Evolutionary conservation across 2,329 filamentous ascomycete genomes (phyloP), one percentile per base, ranked within the genome.

Genomic region (Epichloe gansuensis): DNA sequence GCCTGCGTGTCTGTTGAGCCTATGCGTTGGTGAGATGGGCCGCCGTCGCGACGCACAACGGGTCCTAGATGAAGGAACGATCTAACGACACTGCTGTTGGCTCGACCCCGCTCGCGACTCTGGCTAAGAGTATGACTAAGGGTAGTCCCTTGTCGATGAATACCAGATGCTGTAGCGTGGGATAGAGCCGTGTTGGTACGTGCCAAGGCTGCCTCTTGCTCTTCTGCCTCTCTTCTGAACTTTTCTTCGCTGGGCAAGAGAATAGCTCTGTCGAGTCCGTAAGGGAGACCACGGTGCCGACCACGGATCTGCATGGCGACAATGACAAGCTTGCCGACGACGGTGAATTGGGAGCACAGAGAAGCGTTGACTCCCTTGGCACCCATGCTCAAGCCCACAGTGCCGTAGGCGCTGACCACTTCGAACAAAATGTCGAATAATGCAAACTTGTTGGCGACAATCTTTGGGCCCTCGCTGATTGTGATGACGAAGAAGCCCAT

Each of bases 401-500:
- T 98, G 56, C 93, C 94, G 62, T 95, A 95, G 1, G 89, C 89
- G 52, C 86, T 91, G 55, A 95, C 82, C 46, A 94, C 81, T 64
- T 95, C 89, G 61, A 95, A 95, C 3, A 95, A 74, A 5, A 83
- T 73, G 6, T 76, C 71, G 64, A 87, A 90, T 64, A 87, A 71
- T 53, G 80, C 77, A 60, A 89, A 87, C 3, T 82, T 71, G 35
- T 68, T 66, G 3, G 61, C 77, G 63, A 86, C 74, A 12, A 98
- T 73, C 15, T 82, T 80, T 7, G 61, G 53, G 4, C 89, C 91
- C 70, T 98, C 94, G 34, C 87, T 82, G 60, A 98, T 95, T 55
- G 85, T 78, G 61, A 98, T 86, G 64, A 97, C 80, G 70, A 98
- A 98, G 59, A 95, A 81, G 1, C 93, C 93, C 23, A 97, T 67